phyloP scores from a whole-genome alignment of 2,329 filamentous ascomycete genomes.

The Claviceps purpurea region DNA sequence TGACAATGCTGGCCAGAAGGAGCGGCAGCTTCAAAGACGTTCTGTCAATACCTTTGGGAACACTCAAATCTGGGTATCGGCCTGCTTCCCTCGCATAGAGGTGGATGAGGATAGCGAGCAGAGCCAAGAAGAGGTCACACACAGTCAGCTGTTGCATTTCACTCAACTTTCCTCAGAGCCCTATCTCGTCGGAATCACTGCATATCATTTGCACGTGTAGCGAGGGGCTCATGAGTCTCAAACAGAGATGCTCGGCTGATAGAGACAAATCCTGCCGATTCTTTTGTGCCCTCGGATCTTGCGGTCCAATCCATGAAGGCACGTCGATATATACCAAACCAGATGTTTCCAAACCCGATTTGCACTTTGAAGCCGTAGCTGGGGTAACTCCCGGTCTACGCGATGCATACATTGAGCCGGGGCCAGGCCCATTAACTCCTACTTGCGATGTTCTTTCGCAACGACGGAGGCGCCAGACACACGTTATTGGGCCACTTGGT shows the following conservation, averaged over 20 bases:
- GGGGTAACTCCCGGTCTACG: conserved; percentile 17
- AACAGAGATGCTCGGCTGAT: conserved; percentile 30
- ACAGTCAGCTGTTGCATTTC: conserved; percentile 33
- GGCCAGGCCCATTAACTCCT: conserved; percentile 46
- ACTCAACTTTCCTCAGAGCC: conserved; percentile 12
- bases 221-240: conserved; percentile 28
- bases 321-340: conserved; percentile 1
- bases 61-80: background rate
- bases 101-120: conserved; percentile 15
- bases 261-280: conserved; percentile 22
- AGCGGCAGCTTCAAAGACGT: conserved; percentile 25
- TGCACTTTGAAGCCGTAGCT: conserved; percentile 27
- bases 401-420: conserved; percentile 32
- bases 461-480: conserved; percentile 34
- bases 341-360: conserved; percentile 10
- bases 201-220: conserved; percentile 15
- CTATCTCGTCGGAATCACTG: conserved; percentile 32
- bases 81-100: background rate
- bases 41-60: conserved; percentile 9
- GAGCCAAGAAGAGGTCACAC: conserved; percentile 33
- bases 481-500: conserved; percentile 15
- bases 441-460: conserved; percentile 28
- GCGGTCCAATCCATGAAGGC: conserved; percentile 9
- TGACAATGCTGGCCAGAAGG: conserved; percentile 36
- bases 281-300: conserved; percentile 30